Evolutionary conservation across 257 asterid species (phyloP).

Genomic region (Solanum sitiens): DNA sequence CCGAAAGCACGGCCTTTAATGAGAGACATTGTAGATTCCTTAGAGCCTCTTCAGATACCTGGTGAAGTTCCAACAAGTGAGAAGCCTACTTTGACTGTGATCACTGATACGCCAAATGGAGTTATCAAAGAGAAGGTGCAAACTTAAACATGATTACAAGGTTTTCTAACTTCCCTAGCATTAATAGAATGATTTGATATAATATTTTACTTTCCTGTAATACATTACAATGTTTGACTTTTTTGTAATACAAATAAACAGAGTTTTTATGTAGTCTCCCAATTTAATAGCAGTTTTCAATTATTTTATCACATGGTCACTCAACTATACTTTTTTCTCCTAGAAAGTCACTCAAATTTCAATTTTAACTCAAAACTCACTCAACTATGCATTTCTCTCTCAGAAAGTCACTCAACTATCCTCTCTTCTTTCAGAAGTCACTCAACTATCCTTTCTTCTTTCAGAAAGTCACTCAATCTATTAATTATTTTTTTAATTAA

Average conservation of each 20-base stretch:
- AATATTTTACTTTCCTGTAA: background rate
- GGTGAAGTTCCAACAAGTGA: constrained; percentile 13
- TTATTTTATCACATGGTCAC: background rate
- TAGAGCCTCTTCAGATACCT: constrained; percentile 74
- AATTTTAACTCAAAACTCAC: too few relatives aligned
- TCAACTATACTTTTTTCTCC: too few relatives aligned
- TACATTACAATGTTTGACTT: background rate
- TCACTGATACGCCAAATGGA: constrained; percentile 19
- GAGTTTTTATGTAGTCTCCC: background rate
- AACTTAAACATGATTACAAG: background rate
- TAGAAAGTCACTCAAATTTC: too few relatives aligned
- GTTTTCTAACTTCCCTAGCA: background rate
- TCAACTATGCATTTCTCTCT: too few relatives aligned
- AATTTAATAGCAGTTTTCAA: background rate
- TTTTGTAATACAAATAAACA: background rate
- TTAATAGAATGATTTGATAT: background rate
- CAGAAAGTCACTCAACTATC: too few relatives aligned
- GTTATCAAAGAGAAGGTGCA: background rate
- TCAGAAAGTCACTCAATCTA: too few relatives aligned
- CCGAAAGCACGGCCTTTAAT: constrained; percentile 87
- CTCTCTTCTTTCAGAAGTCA: too few relatives aligned
- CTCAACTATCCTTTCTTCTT: too few relatives aligned
- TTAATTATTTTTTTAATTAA: too few relatives aligned
- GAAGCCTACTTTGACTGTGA: constrained; percentile 33
- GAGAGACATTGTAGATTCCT: constrained; percentile 81